A percentile compares a stretch with the other conserved stretches of the same genome.
Evolutionary conservation across 495 filamentous ascomycete genomes (phyloP).

Genomic region (Acidomyces sp.): DNA sequence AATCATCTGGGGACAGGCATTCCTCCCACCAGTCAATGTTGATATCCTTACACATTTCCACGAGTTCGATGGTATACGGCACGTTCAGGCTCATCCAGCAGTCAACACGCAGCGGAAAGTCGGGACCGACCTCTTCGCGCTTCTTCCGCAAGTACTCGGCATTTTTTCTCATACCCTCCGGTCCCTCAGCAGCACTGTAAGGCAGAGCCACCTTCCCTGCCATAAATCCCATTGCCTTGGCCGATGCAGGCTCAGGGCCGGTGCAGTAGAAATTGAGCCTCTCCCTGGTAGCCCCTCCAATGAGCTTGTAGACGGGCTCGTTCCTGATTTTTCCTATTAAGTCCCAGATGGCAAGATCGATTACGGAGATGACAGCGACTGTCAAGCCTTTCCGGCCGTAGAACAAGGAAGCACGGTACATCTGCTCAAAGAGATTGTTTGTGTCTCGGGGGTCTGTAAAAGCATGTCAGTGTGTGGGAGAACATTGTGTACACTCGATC

Average conservation of each 20-base stretch:
- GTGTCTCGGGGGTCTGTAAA: constrained; percentile 63
- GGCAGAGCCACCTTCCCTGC: constrained; percentile 81
- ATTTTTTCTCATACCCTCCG: constrained; percentile 70
- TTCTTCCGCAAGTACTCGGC: constrained; percentile 75
- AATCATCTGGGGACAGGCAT: constrained; percentile 77
- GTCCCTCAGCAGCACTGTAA: constrained; percentile 75
- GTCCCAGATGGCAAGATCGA: constrained; percentile 88
- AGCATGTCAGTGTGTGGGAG: not conserved
- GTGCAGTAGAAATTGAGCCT: constrained; percentile 88
- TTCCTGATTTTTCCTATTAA: constrained; percentile 75
- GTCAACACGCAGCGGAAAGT: constrained; percentile 88
- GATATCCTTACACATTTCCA: constrained; percentile 62
- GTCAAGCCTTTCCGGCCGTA: constrained; percentile 86
- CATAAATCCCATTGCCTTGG: constrained; percentile 72
- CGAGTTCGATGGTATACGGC: constrained; percentile 79
- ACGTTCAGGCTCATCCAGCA: constrained; percentile 95
- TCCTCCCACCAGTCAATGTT: constrained; percentile 97
- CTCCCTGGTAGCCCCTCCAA: constrained; percentile 71
- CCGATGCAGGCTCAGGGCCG: constrained; percentile 64
- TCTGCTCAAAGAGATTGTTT: constrained; percentile 82
- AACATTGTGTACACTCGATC: not conserved
- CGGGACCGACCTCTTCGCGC: constrained; percentile 68
- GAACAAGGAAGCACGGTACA: constrained; percentile 92
- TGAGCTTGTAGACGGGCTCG: constrained; percentile 89
- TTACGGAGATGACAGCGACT: constrained; percentile 81